A percentile compares a stretch with the other conserved stretches of the same genome.
These are phyloP conservation scores for Paramecium sexaurelia DNA, from an alignment of 73 alveolate genomes.

Conservation along the genomic window DNA sequence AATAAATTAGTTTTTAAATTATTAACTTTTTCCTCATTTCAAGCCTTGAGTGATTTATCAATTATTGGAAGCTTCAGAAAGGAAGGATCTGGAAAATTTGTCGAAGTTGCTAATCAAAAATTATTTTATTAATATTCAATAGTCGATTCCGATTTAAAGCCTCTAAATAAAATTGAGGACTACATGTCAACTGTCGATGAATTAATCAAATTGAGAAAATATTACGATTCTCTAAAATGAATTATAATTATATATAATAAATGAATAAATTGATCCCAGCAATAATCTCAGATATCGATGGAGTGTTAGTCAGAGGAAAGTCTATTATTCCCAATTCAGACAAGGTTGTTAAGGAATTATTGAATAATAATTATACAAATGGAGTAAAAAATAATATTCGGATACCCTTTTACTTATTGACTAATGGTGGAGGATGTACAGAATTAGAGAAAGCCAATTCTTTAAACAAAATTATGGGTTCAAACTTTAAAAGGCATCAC, in stretches of 20 bases:
- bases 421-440: slow-evolving; percentile 84
- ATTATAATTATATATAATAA: not conserved
- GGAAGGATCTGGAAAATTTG: not conserved
- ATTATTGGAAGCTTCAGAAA: not conserved
- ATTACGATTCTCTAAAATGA: not conserved
- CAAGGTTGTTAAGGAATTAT: slow-evolving; percentile 56
- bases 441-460: slow-evolving; percentile 73
- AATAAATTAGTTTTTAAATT: not conserved
- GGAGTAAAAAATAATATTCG: not conserved
- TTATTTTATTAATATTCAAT: not conserved
- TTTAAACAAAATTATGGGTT: slow-evolving; percentile 68
- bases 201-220: not conserved
- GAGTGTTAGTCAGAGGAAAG: slow-evolving; percentile 79
- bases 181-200: slow-evolving; percentile 24
- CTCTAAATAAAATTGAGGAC: not conserved
- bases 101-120: not conserved
- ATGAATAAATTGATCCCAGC: slow-evolving; percentile 72
- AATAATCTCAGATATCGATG: slow-evolving; percentile 81
- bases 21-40: not conserved
- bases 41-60: slow-evolving; percentile 42
- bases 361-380: not conserved
- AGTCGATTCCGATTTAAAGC: slow-evolving; percentile 45
- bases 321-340: slow-evolving; percentile 54
- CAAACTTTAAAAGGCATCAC: slow-evolving; percentile 63
- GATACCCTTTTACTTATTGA: slow-evolving; percentile 74